Evolutionary conservation across 805 yeast species (phyloP).

Genomic region (Suhomyces prunicola): DNA sequence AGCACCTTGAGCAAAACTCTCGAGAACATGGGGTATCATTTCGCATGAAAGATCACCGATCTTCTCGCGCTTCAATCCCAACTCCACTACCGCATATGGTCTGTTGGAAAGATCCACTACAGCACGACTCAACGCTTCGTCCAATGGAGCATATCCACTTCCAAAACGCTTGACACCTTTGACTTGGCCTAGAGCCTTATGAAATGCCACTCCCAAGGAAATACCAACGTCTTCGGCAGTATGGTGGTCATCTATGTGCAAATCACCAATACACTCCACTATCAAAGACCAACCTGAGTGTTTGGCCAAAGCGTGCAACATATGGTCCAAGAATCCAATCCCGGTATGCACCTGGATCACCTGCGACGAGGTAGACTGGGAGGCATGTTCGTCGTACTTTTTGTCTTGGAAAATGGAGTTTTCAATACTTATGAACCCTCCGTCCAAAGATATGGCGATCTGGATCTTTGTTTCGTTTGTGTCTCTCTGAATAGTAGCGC

Average conservation of each 20-base stretch:
- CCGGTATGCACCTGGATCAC: slow-evolving; percentile 83
- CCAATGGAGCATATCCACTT: slow-evolving; percentile 89
- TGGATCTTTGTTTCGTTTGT: slow-evolving; percentile 95
- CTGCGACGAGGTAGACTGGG: slow-evolving; percentile 69
- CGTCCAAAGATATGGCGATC: slow-evolving; percentile 78
- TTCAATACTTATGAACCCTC: slow-evolving; percentile 70
- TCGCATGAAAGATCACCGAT: slow-evolving; percentile 90
- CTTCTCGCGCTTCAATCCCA: slow-evolving; percentile 88
- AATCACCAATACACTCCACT: slow-evolving; percentile 88
- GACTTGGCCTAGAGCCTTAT: slow-evolving; percentile 83
- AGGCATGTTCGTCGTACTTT: slow-evolving; percentile 49
- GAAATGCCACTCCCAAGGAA: slow-evolving; percentile 86
- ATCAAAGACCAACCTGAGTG: slow-evolving; percentile 95
- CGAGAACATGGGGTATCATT: slow-evolving; percentile 97
- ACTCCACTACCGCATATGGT: slow-evolving; percentile 85
- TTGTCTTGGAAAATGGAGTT: slow-evolving; percentile 50
- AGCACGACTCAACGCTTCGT: slow-evolving; percentile 92
- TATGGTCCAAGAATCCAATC: slow-evolving; percentile 92
- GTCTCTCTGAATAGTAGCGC: slow-evolving; percentile 57
- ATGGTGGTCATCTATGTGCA: slow-evolving; percentile 96
- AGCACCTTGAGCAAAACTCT: slow-evolving; percentile 91
- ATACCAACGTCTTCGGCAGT: slow-evolving; percentile 95
- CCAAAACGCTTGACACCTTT: slow-evolving; percentile 94
- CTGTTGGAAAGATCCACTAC: slow-evolving; percentile 95
- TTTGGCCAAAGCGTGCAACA: slow-evolving; percentile 95